Conservation (phyloP, 2,329 filamentous ascomycete species). For the Neonectria neomacrospora region DNA sequence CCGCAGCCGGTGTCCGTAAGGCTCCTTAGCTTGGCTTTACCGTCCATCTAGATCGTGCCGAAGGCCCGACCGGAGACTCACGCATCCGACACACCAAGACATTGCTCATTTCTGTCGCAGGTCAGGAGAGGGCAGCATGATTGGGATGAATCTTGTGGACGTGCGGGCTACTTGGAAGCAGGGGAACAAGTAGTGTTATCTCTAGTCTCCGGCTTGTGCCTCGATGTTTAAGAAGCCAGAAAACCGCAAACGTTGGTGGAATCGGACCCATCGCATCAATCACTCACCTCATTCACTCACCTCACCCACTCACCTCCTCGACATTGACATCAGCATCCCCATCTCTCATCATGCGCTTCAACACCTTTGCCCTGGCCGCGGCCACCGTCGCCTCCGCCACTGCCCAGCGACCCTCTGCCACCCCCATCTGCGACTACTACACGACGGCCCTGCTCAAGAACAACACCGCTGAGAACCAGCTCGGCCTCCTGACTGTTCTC, state of each 20-base stretch:
- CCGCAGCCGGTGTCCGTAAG: background rate
- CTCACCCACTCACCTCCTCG: too few relatives aligned
- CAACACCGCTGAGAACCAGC: slow-evolving; percentile 69
- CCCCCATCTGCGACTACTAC: slow-evolving; percentile 72
- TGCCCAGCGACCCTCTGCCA: slow-evolving; percentile 60
- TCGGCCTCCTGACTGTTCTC: slow-evolving; percentile 64
- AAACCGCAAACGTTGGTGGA: background rate
- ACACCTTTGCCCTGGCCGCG: slow-evolving; percentile 35
- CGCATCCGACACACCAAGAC: slow-evolving; percentile 8
- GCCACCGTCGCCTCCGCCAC: slow-evolving; percentile 35
- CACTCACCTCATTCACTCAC: background rate
- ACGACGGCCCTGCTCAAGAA: slow-evolving; percentile 67
- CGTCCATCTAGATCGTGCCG: background rate
- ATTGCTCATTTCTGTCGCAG: background rate
- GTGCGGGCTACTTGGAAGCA: background rate
- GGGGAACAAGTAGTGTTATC: background rate
- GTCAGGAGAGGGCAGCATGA: background rate
- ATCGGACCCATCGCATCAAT: background rate
- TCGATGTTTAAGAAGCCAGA: background rate
- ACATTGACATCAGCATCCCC: background rate
- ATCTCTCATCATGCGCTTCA: slow-evolving; percentile 41
- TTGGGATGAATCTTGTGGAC: background rate
- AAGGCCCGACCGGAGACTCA: slow-evolving; percentile 14
- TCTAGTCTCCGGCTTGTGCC: background rate
- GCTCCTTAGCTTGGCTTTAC: slow-evolving; percentile 3